phyloP scores from a whole-genome alignment of 768 basidiomycete genomes.

The Termitomyces sp. region DNA sequence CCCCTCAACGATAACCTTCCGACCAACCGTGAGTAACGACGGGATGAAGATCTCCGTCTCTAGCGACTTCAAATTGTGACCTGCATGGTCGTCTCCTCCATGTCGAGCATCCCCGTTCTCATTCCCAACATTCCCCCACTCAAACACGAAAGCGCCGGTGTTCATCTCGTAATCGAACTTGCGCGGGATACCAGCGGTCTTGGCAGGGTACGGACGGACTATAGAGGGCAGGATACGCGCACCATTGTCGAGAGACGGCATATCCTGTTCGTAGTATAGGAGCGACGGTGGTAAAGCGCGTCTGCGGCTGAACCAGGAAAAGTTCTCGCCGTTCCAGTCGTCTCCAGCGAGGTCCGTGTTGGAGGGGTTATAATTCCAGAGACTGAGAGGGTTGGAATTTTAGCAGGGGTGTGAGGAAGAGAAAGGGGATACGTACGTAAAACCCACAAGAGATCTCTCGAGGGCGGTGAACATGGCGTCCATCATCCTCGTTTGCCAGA shows the following conservation, averaged over 20 bases:
- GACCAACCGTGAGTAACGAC: conserved; percentile 50
- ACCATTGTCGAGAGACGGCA: conserved; percentile 78
- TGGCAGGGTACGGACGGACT: conserved; percentile 89
- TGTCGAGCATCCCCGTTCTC: background rate
- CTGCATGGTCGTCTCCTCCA: background rate
- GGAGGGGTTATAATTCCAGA: conserved; percentile 94
- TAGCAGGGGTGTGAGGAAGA: background rate
- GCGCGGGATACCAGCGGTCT: conserved; percentile 82
- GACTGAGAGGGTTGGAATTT: conserved; percentile 33
- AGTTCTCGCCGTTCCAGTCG: conserved; percentile 95
- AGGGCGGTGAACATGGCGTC: conserved; percentile 86
- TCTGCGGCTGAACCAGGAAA: conserved; percentile 82
- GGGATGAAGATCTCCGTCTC: conserved; percentile 88
- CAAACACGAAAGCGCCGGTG: conserved; percentile 59
- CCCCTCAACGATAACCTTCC: conserved; percentile 57
- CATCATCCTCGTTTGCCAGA: conserved; percentile 89
- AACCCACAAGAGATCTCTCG: conserved; percentile 73
- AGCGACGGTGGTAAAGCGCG: conserved; percentile 55
- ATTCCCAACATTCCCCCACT: conserved; percentile 50
- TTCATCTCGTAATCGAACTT: conserved; percentile 76
- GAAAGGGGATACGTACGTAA: conserved; percentile 60
- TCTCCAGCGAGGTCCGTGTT: conserved; percentile 82
- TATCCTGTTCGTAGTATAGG: conserved; percentile 55
- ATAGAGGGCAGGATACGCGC: conserved; percentile 72
- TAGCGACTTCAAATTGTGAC: conserved; percentile 25